Conservation (phyloP, 208 protist genomes). For the Kentomonas sorsogonicus region DNA sequence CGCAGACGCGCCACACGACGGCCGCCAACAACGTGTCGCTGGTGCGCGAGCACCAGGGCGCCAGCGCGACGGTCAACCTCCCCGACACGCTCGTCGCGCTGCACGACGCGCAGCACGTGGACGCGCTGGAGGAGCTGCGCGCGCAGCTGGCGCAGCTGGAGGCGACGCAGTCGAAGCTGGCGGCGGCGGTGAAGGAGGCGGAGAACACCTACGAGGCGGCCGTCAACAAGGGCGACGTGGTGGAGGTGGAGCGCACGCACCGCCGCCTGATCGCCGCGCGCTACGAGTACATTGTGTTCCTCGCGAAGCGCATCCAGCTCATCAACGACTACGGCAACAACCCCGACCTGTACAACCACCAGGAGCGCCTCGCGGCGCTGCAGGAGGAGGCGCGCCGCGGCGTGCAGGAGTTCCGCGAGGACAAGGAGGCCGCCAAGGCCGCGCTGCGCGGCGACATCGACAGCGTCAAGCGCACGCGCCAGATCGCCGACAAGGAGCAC, state of each 20-base stretch:
- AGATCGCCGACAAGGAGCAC: conserved; percentile 41
- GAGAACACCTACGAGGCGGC: conserved; percentile 42
- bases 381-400: conserved; percentile 48
- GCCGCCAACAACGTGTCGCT: conserved; percentile 51
- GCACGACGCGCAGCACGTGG: conserved; percentile 69
- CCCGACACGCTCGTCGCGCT: conserved; percentile 46
- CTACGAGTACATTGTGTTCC: conserved; percentile 62
- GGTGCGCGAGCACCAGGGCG: conserved; percentile 42
- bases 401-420: conserved; percentile 37
- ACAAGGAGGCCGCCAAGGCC: conserved; percentile 31
- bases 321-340: conserved; percentile 28
- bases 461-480: conserved; percentile 30
- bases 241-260: conserved; percentile 68
- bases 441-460: conserved; percentile 44
- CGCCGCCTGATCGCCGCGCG: conserved; percentile 69
- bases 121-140: conserved; percentile 45
- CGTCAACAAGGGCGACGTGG: conserved; percentile 42
- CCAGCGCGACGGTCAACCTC: conserved; percentile 31
- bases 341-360: conserved; percentile 37
- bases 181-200: conserved; percentile 37
- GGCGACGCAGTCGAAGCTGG: conserved; percentile 23
- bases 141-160: conserved; percentile 68
- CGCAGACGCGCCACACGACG: conserved; percentile 54
- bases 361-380: conserved; percentile 38
- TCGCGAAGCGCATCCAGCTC: conserved; percentile 45